These are phyloP conservation scores for Neurospora tetrasperma DNA, from an alignment of 495 filamentous ascomycete species.

Conservation along the genomic window DNA sequence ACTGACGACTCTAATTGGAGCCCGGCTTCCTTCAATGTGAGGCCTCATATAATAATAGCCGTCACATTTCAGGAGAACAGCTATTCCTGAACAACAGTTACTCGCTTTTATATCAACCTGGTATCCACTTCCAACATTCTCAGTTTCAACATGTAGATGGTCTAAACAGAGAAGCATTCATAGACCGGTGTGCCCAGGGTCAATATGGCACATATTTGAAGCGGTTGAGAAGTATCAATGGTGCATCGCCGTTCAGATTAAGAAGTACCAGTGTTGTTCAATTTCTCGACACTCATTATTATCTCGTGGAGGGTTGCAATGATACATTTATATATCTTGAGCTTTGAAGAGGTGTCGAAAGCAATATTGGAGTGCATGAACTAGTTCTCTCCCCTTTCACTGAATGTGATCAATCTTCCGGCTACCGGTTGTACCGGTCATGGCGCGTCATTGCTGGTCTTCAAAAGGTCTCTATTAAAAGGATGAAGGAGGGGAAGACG, in stretches of 20 bases:
- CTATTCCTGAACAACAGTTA: neutral
- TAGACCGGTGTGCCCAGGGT: neutral
- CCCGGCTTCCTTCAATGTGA: neutral
- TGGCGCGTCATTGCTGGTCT: neutral
- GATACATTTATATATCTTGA: too few species aligned
- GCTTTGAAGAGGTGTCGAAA: too few species aligned
- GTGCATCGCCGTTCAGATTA: neutral
- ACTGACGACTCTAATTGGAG: conserved; percentile 3
- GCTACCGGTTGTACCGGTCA: neutral
- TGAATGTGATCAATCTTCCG: neutral
- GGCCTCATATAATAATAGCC: neutral
- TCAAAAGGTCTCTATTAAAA: neutral
- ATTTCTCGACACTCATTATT: too few species aligned
- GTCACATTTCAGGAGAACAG: neutral
- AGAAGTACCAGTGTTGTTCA: too few species aligned
- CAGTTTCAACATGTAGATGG: neutral
- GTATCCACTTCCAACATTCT: too few species aligned
- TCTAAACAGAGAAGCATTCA: neutral
- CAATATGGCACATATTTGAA: neutral
- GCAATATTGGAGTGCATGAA: too few species aligned
- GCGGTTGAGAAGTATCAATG: neutral
- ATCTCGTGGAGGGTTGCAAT: too few species aligned
- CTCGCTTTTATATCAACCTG: neutral
- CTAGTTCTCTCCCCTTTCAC: too few species aligned
- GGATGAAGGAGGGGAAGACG: neutral